These are phyloP conservation scores for Asterophora parasitica DNA, from an alignment of 768 basidiomycete species.

Conservation along the genomic window DNA sequence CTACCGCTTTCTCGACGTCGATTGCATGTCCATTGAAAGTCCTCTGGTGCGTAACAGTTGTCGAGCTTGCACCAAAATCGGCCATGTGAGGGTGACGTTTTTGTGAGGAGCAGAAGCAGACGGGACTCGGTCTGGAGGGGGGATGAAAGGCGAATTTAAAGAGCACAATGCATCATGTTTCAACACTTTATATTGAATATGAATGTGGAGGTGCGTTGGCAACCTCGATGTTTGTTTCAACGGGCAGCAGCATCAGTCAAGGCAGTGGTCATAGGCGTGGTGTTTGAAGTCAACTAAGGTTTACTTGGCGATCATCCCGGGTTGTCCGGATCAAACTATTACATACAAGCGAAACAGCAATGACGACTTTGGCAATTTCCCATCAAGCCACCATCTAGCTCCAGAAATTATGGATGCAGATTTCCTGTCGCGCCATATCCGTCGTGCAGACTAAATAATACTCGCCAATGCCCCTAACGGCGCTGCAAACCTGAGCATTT, in stretches of 20 bases:
- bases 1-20: slow-evolving; percentile 12
- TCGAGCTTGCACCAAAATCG: neutral
- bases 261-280: neutral
- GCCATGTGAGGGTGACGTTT: slow-evolving; percentile 6
- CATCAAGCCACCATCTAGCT: no score
- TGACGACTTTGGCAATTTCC: no score
- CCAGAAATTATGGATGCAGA: neutral
- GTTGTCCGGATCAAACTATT: no score
- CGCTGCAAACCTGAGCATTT: neutral
- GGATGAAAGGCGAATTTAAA: neutral
- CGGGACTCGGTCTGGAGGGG: neutral
- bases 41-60: slow-evolving; percentile 10
- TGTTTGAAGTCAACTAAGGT: neutral
- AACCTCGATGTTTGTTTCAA: neutral
- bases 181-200: neutral
- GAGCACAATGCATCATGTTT: neutral
- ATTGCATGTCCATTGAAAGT: slow-evolving; percentile 9
- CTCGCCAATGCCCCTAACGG: neutral
- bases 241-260: neutral
- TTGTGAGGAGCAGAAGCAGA: neutral
- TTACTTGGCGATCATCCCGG: no score
- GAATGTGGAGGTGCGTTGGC: neutral
- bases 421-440: neutral
- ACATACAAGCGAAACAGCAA: no score
- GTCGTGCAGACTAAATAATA: neutral